Evolutionary conservation across 2,329 filamentous ascomycete genomes (phyloP).

Genomic region (Cladosporium sp.): DNA sequence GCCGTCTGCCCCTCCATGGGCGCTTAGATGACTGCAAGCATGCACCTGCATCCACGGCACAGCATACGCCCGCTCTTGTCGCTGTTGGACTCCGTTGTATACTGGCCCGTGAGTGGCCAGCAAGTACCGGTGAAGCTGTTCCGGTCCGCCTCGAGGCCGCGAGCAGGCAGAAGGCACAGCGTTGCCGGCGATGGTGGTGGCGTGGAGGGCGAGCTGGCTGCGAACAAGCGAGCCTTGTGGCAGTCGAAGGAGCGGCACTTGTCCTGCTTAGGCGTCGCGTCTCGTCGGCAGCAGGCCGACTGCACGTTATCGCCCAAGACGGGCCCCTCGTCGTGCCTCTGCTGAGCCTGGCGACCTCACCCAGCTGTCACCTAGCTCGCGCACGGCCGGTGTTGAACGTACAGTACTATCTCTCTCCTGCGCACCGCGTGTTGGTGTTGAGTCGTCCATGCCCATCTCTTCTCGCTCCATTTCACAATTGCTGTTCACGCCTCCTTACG

Average conservation of each 20-base stretch:
- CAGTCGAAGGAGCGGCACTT: constrained; percentile 5
- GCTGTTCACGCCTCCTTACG: background rate
- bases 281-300: background rate
- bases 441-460: background rate
- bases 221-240: background rate
- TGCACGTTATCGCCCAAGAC: constrained; percentile 1
- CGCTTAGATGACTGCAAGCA: constrained; percentile 1
- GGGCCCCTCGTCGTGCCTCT: background rate
- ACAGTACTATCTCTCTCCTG: background rate
- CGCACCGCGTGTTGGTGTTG: background rate
- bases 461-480: background rate
- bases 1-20: constrained; percentile 1
- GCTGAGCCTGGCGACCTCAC: too few relatives aligned
- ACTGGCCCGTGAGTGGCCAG: background rate
- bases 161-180: background rate
- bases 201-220: background rate
- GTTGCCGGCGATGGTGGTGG: background rate
- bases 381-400: constrained; percentile 5
- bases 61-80: background rate
- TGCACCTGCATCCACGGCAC: background rate
- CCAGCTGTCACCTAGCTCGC: background rate
- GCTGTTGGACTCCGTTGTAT: background rate
- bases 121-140: background rate
- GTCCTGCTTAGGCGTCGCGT: background rate
- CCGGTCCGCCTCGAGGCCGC: background rate